phyloP scores from a whole-genome alignment of 306 rosid species.

The Canavalia ensiformis region DNA sequence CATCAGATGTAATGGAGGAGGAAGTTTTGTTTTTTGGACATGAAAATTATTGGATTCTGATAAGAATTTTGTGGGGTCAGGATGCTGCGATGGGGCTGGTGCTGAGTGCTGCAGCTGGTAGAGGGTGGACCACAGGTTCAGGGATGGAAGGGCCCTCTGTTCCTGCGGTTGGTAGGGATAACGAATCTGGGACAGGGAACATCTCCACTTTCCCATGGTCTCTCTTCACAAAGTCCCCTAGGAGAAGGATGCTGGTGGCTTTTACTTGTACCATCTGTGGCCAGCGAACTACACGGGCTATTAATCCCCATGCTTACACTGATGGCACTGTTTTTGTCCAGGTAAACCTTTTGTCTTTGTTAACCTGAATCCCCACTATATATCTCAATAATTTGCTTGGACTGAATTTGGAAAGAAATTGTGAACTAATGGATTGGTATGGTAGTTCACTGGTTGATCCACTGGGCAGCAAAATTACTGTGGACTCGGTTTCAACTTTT shows the following conservation, averaged over 20 bases:
- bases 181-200: conserved; percentile 63
- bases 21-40: background rate
- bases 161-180: conserved; percentile 71
- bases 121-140: conserved; percentile 98
- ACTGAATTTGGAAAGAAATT: background rate
- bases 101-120: conserved; percentile 85
- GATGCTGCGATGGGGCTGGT: conserved; percentile 97
- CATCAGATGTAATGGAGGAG: background rate
- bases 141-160: conserved; percentile 97
- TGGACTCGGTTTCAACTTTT: too few relatives aligned
- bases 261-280: conserved; percentile 96
- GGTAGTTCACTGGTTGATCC: too few relatives aligned
- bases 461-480: too few relatives aligned
- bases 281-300: conserved; percentile 94
- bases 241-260: conserved; percentile 93
- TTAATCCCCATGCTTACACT: conserved; percentile 95
- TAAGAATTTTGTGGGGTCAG: conserved; percentile 50
- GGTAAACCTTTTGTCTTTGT: conserved; percentile 54
- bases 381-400: background rate
- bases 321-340: conserved; percentile 99
- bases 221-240: conserved; percentile 93
- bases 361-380: background rate
- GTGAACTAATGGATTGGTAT: background rate
- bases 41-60: conserved; percentile 17
- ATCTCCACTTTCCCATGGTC: conserved; percentile 99